phyloP scores from a whole-genome alignment of 257 asterid species.

The Plantago major region DNA sequence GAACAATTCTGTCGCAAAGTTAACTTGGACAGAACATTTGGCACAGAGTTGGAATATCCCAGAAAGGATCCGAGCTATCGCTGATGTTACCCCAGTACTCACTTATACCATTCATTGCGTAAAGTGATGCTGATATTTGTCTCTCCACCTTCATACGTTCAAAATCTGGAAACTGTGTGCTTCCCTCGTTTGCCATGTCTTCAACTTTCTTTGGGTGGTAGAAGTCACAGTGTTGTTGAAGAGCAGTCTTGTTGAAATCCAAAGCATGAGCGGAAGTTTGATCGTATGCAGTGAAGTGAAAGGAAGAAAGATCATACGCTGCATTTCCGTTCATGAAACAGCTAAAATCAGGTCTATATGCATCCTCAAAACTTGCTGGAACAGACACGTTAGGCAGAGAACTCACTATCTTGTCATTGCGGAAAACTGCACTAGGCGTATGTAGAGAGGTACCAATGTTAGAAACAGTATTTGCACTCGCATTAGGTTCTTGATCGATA shows the following conservation, averaged over 20 bases:
- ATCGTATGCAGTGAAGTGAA: slow-evolving; percentile 18
- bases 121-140: slow-evolving; percentile 67
- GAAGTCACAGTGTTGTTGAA: slow-evolving; percentile 20
- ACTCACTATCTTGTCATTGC: background rate
- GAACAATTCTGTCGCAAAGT: slow-evolving; percentile 1
- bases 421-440: slow-evolving; percentile 14
- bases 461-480: slow-evolving; percentile 16
- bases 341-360: slow-evolving; percentile 61
- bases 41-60: slow-evolving; percentile 58
- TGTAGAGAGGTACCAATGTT: slow-evolving; percentile 12
- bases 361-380: slow-evolving; percentile 24
- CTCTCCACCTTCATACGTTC: slow-evolving; percentile 58
- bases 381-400: slow-evolving; percentile 11
- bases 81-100: slow-evolving; percentile 57
- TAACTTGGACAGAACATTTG: slow-evolving; percentile 68
- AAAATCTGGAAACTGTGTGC: slow-evolving; percentile 32
- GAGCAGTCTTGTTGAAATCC: slow-evolving; percentile 32
- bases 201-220: slow-evolving; percentile 18
- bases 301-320: slow-evolving; percentile 20
- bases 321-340: slow-evolving; percentile 28
- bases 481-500: slow-evolving; percentile 12
- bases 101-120: slow-evolving; percentile 60
- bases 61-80: slow-evolving; percentile 45
- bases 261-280: slow-evolving; percentile 19
- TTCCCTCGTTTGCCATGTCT: slow-evolving; percentile 17